Evolutionary conservation across 495 filamentous ascomycete species (phyloP).

Genomic region (Penicillium psychrofluorescens): DNA sequence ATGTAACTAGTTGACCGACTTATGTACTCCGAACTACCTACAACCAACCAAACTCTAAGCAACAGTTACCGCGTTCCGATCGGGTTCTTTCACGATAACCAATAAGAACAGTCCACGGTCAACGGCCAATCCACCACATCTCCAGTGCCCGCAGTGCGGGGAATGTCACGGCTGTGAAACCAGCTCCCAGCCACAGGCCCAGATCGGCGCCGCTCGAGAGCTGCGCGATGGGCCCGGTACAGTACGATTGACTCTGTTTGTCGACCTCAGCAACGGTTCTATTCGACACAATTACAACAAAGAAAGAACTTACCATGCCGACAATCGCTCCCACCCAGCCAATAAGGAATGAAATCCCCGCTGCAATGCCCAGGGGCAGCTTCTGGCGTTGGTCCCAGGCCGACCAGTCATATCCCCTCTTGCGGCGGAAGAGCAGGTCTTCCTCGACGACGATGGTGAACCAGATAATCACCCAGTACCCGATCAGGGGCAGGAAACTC

Average conservation of each 20-base stretch:
- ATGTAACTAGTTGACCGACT: too few species aligned
- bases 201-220: slow-evolving; percentile 31
- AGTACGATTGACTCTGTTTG: slow-evolving; percentile 37
- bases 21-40: too few species aligned
- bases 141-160: slow-evolving; percentile 37
- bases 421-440: slow-evolving; percentile 33
- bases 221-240: slow-evolving; percentile 37
- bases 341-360: slow-evolving; percentile 35
- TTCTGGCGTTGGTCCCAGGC: slow-evolving; percentile 33
- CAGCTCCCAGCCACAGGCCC: slow-evolving; percentile 37
- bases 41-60: background rate
- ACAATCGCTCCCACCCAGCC: slow-evolving; percentile 45
- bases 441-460: slow-evolving; percentile 37
- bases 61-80: too few species aligned
- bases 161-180: slow-evolving; percentile 35
- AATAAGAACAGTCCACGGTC: background rate
- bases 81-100: too few species aligned
- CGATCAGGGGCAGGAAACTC: slow-evolving; percentile 42
- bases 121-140: slow-evolving; percentile 29
- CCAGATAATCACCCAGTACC: slow-evolving; percentile 45
- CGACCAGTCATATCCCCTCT: slow-evolving; percentile 36
- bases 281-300: background rate
- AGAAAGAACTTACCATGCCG: slow-evolving; percentile 33
- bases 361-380: slow-evolving; percentile 40
- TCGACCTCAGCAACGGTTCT: background rate